Percentiles rank a stretch among this genome's conserved stretches.
Conservation (phyloP, 306 rosid species). For the Rubus parviflorus region DNA sequence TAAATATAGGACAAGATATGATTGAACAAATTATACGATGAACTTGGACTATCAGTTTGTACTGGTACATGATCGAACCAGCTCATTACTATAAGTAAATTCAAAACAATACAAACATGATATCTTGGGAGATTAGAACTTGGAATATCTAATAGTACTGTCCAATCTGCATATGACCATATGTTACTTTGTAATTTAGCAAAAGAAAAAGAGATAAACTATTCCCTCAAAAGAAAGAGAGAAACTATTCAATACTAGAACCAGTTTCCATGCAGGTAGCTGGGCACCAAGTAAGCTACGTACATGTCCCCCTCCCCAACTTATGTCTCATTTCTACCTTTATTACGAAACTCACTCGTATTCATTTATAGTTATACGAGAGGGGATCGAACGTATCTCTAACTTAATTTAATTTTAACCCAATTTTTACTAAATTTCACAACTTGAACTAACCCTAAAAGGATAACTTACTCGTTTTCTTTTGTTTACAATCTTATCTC, state of each 20-base stretch:
- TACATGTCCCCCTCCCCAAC: no score
- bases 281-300: no score
- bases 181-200: neutral
- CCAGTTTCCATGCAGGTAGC: neutral
- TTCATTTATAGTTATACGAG: no score
- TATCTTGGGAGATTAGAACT: neutral
- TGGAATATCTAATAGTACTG: neutral
- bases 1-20: neutral
- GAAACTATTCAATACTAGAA: neutral
- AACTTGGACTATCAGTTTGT: constrained; percentile 9
- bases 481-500: no score
- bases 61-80: neutral
- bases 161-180: neutral
- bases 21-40: neutral
- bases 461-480: no score
- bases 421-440: no score
- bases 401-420: no score
- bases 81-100: neutral
- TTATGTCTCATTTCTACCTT: no score
- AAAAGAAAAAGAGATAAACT: neutral
- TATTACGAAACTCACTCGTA: no score
- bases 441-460: no score
- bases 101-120: constrained; percentile 1
- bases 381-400: no score
- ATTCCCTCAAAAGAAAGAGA: neutral